Evolutionary conservation across 1,139 yeast genomes (phyloP), one percentile per base, ranked within the genome.

Genomic region (Pichia sp.): DNA sequence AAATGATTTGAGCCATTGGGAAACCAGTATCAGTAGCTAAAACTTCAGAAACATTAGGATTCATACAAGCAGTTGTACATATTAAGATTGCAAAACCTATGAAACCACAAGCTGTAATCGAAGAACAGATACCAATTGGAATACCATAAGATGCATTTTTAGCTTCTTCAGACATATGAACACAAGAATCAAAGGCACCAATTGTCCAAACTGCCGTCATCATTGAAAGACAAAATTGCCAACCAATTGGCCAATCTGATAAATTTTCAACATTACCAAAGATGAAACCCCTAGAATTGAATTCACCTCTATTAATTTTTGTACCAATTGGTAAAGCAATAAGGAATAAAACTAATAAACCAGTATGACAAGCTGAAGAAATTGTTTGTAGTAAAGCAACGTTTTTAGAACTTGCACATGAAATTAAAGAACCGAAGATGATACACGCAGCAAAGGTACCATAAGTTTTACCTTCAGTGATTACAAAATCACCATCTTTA

Each of bases 121-220:
- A 76, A 27, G 76, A 70, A 46, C 78, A 68, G 49, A 81, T 83
- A 30, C 89, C 90, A 44, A 77, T 67, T 8, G 90, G 88, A 16
- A 83, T 83, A 11, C 87, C 80, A 50, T 71, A 72, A 34, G 82
- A 73, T 7, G 90, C 87, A 60, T 82, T 77, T 46, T 72, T 72
- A 25, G 86, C 85, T 63, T 84, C 90, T 63, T 84, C 91, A 45
- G 82, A 74, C 77, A 83, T 79, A 66, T 84, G 90, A 46, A 84
- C 81, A 59, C 85, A 82, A 7, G 86, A 79, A 63, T 84, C 90
- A 63, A 82, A 83, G 0, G 87, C 82, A 56, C 83, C 83, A 58
- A 79, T 79, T 28, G 83, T 77, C 84, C 84, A 80, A 42, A 78
- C 77, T 3, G 85, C 81, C 0, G 87, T 53, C 59, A 82, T 75